Evolutionary conservation across 495 filamentous ascomycete genomes (phyloP).

Genomic region (Cercophora newfieldiana): DNA sequence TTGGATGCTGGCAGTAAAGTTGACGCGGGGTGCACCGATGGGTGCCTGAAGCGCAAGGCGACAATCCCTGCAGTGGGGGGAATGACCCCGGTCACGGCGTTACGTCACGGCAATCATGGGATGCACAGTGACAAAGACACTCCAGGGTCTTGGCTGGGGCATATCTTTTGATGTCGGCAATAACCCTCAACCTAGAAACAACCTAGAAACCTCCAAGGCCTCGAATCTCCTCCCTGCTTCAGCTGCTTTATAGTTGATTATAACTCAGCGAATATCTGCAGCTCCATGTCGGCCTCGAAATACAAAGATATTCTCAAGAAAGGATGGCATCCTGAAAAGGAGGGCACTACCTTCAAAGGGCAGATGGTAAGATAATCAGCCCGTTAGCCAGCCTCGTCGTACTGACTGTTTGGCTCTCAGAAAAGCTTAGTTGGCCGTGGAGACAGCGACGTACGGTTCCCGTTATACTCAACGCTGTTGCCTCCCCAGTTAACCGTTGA

Average conservation of each 20-base stretch:
- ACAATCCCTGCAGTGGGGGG: background rate
- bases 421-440: conserved; percentile 44
- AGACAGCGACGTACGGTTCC: conserved; percentile 28
- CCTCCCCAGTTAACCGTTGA: background rate
- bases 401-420: conserved; percentile 26
- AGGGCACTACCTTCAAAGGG: conserved; percentile 38
- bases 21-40: background rate
- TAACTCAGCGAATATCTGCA: background rate
- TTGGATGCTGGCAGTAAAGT: conserved; percentile 5
- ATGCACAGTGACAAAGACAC: background rate
- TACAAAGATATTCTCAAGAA: conserved; percentile 46
- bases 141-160: no score
- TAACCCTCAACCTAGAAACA: background rate
- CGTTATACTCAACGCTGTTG: background rate
- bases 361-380: conserved; percentile 38
- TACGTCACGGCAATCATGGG: conserved; percentile 11
- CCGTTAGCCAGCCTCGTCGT: background rate
- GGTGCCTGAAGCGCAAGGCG: conserved; percentile 32
- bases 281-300: conserved; percentile 23
- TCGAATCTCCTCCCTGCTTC: background rate
- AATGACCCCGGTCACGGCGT: background rate
- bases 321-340: conserved; percentile 46
- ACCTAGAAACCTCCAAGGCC: background rate
- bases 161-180: background rate
- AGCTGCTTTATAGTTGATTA: background rate